Percentiles rank a stretch among this genome's conserved stretches.
phyloP scores from a whole-genome alignment of 2,329 filamentous ascomycete genomes.

The Xylaria sp. region DNA sequence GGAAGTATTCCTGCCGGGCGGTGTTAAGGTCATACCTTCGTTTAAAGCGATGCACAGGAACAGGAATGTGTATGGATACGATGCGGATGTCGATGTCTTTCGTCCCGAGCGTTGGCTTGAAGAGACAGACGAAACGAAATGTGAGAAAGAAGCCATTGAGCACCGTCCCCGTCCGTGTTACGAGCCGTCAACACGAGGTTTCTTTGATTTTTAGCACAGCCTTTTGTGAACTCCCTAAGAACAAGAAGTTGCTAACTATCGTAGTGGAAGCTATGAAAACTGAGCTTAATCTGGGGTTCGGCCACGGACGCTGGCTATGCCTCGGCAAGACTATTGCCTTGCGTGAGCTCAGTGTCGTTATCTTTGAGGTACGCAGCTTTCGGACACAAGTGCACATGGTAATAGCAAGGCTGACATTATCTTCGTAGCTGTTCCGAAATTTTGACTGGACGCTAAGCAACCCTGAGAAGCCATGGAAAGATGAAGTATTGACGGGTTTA shows the following conservation, averaged over 20 bases:
- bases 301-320: constrained; percentile 34
- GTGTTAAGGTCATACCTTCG: constrained; percentile 25
- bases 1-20: constrained; percentile 30
- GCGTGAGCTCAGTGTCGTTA: constrained; percentile 26
- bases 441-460: constrained; percentile 38
- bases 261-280: constrained; percentile 34
- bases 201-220: no score
- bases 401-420: background rate
- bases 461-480: constrained; percentile 37
- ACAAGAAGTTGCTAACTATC: background rate
- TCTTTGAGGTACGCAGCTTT: constrained; percentile 37
- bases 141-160: background rate
- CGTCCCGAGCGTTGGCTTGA: constrained; percentile 40
- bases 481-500: constrained; percentile 27
- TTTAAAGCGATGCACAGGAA: constrained; percentile 32
- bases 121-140: constrained; percentile 24
- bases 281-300: constrained; percentile 29
- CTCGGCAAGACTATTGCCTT: constrained; percentile 34
- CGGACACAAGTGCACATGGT: background rate
- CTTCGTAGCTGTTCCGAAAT: constrained; percentile 31
- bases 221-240: background rate
- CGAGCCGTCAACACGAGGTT: background rate
- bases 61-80: constrained; percentile 25
- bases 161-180: background rate
- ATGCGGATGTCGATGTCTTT: constrained; percentile 36